Conservation (phyloP, 345 rosid genomes). For the Odontarrhena argentea region DNA sequence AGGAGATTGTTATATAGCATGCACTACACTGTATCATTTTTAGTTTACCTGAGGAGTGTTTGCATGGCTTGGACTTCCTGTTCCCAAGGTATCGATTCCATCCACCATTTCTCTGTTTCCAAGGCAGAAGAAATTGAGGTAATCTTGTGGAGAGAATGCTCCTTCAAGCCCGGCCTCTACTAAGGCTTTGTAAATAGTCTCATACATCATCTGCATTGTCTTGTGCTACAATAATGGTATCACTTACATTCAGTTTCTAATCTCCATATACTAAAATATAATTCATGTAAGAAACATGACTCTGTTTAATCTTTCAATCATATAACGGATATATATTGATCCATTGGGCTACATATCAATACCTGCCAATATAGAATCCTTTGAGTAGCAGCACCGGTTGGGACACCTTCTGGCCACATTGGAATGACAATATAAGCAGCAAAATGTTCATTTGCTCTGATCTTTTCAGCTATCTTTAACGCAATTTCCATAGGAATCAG, state of each 20-base stretch:
- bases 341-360: slow-evolving; percentile 2
- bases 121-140: slow-evolving; percentile 83
- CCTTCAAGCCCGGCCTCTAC: slow-evolving; percentile 72
- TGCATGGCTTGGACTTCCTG: slow-evolving; percentile 41
- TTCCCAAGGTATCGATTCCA: slow-evolving; percentile 38
- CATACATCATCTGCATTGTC: slow-evolving; percentile 97
- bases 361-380: slow-evolving; percentile 94
- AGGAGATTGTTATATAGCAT: not conserved
- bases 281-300: slow-evolving; percentile 1
- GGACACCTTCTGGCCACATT: slow-evolving; percentile 95
- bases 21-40: not conserved
- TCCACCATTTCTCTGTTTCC: slow-evolving; percentile 71
- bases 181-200: slow-evolving; percentile 70
- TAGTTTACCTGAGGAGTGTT: slow-evolving; percentile 63
- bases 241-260: slow-evolving; percentile 20
- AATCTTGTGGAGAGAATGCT: slow-evolving; percentile 74
- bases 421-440: slow-evolving; percentile 88
- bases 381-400: slow-evolving; percentile 61
- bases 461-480: slow-evolving; percentile 82
- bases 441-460: slow-evolving; percentile 78
- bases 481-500: slow-evolving; percentile 92
- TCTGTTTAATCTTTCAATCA: not conserved
- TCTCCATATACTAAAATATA: not conserved
- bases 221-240: slow-evolving; percentile 57
- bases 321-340: slow-evolving; percentile 1